Evolutionary conservation across 768 basidiomycete species (phyloP).

Genomic region (Podaxis carcinomalis): DNA sequence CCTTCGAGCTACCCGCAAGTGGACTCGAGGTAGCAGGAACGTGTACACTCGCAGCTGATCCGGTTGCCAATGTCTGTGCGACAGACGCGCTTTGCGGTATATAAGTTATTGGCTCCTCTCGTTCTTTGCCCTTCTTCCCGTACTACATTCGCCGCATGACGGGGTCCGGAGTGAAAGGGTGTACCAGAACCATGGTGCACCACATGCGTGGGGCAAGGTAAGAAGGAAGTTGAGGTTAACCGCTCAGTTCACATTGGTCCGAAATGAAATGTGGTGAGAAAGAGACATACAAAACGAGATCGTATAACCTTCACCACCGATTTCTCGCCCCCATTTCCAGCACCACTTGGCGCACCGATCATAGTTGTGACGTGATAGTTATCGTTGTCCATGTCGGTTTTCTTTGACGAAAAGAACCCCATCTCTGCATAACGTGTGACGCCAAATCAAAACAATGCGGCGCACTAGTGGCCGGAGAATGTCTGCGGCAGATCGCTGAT

Average conservation of each 20-base stretch:
- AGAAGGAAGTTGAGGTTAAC: constrained; percentile 14
- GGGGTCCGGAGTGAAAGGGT: background rate
- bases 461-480: background rate
- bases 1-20: constrained; percentile 15
- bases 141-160: constrained; percentile 31
- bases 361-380: constrained; percentile 25
- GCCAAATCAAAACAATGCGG: background rate
- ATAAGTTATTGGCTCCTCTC: constrained; percentile 34
- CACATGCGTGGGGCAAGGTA: background rate
- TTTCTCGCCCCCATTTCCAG: constrained; percentile 26
- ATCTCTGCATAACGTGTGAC: constrained; percentile 39
- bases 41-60: constrained; percentile 15
- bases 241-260: constrained; percentile 12
- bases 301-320: constrained; percentile 56
- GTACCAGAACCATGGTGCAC: background rate
- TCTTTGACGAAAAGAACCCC: constrained; percentile 52
- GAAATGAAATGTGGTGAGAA: constrained; percentile 11
- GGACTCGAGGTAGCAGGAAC: constrained; percentile 21
- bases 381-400: constrained; percentile 34
- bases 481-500: background rate
- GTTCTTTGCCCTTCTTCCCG: constrained; percentile 57
- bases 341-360: constrained; percentile 15
- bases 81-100: constrained; percentile 26
- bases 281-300: constrained; percentile 52
- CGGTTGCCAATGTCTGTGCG: constrained; percentile 28